Conservation (phyloP, 2,329 filamentous ascomycete species). For the Verticillium longisporum region DNA sequence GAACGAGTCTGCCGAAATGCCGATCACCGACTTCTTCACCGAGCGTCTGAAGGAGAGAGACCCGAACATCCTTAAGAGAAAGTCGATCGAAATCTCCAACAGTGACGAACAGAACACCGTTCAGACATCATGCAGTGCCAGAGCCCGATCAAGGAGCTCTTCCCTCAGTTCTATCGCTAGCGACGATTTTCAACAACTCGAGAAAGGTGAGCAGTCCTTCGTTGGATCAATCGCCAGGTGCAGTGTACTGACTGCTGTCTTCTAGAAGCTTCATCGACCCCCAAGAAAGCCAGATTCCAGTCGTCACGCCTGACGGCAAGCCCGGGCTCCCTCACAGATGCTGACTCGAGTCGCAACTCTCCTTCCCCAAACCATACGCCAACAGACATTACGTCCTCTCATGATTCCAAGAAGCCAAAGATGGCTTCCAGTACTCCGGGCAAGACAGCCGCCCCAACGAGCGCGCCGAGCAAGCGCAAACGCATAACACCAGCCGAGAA, state of each 20-base stretch:
- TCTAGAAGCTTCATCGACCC: neutral
- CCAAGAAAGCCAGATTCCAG: slow-evolving; percentile 7
- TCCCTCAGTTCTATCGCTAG: neutral
- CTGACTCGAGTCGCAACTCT: slow-evolving; percentile 28
- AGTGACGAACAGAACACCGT: neutral
- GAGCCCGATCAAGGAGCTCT: neutral
- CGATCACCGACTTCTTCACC: neutral
- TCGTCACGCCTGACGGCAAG: slow-evolving; percentile 8
- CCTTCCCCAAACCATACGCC: slow-evolving; percentile 20
- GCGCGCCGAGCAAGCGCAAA: slow-evolving; percentile 29
- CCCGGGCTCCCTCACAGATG: slow-evolving; percentile 27
- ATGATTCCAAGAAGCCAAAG: slow-evolving; percentile 6
- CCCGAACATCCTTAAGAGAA: neutral
- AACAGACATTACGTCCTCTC: slow-evolving; percentile 8
- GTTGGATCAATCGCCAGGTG: neutral
- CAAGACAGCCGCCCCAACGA: neutral
- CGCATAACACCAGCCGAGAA: slow-evolving; percentile 34
- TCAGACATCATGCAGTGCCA: neutral
- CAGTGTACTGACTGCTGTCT: neutral
- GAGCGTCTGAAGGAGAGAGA: neutral
- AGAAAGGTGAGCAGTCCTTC: neutral
- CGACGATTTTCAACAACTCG: neutral
- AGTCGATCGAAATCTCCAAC: neutral
- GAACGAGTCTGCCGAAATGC: neutral
- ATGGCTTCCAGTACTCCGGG: neutral